Evolutionary conservation across 1,284 basidiomycete genomes (phyloP).

Genomic region (Gastroboletus turbinatus): DNA sequence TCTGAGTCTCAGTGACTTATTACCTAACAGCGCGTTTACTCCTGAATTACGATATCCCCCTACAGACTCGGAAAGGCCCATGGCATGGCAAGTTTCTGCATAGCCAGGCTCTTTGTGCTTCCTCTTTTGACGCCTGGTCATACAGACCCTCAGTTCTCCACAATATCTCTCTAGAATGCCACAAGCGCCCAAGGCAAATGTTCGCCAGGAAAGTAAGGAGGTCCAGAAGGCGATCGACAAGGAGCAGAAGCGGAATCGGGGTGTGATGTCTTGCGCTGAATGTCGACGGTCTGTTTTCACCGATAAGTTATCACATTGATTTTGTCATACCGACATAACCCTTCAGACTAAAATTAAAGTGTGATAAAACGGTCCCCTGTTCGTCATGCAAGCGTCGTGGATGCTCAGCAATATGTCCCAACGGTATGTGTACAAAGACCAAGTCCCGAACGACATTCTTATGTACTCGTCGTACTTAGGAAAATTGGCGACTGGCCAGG

Average conservation of each 20-base stretch:
- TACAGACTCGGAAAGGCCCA: constrained; percentile 1
- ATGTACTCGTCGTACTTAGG: constrained; percentile 23
- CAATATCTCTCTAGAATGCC: constrained; percentile 20
- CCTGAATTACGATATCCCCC: constrained; percentile 6
- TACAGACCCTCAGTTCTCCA: neutral
- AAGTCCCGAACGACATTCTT: neutral
- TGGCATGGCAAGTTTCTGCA: neutral
- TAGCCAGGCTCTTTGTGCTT: neutral
- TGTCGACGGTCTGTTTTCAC: constrained; percentile 55
- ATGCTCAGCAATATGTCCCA: constrained; percentile 74
- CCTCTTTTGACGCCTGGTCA: neutral
- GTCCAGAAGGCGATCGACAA: constrained; percentile 41
- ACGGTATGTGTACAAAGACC: constrained; percentile 42
- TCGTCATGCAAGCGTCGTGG: constrained; percentile 73
- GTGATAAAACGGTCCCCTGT: constrained; percentile 74
- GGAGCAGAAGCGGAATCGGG: constrained; percentile 63
- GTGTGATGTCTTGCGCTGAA: constrained; percentile 70
- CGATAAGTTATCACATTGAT: neutral
- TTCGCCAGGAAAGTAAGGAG: constrained; percentile 31
- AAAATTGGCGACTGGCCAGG: constrained; percentile 66
- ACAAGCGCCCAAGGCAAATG: constrained; percentile 29
- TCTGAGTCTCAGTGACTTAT: neutral
- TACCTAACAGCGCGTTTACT: constrained; percentile 21
- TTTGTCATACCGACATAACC: neutral
- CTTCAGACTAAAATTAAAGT: constrained; percentile 69